Evolutionary conservation across 2,329 filamentous ascomycete species (phyloP), one percentile per base, ranked within the genome.

Genomic region (Arthrobotrys pseudoclavata): DNA sequence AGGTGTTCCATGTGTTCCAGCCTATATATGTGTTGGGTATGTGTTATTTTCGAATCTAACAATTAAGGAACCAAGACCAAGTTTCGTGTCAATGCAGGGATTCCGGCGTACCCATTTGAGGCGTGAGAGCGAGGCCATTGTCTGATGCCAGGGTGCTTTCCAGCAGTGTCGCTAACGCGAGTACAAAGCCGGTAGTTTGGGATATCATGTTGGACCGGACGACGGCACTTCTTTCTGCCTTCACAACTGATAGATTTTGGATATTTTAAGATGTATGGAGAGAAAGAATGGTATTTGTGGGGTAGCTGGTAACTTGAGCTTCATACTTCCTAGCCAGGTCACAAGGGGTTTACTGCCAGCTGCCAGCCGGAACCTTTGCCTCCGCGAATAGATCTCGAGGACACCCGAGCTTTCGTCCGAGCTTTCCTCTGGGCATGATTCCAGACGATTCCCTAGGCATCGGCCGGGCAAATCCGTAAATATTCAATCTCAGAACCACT

Each of bases 1-100:
- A 87, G 12, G 85, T 85, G 81, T 89, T 89, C 87, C 86, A 88
- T 5, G 85, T 86, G 78, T 86, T 87, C 85, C 85, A 87, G 5
- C 86, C 86, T 77, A 52, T 10, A 7, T 7, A 20, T 1, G 74
- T 62, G 74, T 77, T 77, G 67, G 68, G 34, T 37, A 7, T 57
- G 72, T 76, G 72, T 70, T 67, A 76, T 77, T 67, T 71, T n/a
- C 7, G 24, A 7, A 24, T 24, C 9, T n/a, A 13, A 15, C 20
- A 31, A 22, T 24, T 22, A 5, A 4, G 15, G 42, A 29, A 29
- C n/a, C n/a, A n/a, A n/a, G n/a, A n/a, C n/a, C n/a, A n/a, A n/a
- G n/a, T n/a, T n/a, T n/a, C 7, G 15, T 42, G 12, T 10, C 15
- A n/a, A 45, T 45, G 40, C 22, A 71, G 15, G 57, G 37, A 37